Conservation (phyloP, 148 eudicot genomes). For the Chenopodium album region DNA sequence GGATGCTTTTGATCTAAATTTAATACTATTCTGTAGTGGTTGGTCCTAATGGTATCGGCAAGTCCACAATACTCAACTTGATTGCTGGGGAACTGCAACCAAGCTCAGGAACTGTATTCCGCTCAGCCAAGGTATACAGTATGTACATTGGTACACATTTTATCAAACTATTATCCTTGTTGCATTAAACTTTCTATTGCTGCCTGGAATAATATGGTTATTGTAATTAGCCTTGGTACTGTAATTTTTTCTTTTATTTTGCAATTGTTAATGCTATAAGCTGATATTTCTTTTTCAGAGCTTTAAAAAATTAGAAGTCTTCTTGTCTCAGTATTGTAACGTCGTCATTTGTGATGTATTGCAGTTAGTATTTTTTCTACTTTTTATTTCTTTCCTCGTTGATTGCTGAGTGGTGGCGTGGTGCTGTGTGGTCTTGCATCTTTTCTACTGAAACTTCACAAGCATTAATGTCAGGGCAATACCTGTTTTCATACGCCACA, state of each 20-base stretch:
- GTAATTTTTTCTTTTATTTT: neutral
- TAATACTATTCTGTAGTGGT: slow-evolving; percentile 64
- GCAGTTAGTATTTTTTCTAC: neutral
- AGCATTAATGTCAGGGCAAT: slow-evolving; percentile 6
- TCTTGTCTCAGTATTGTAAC: neutral
- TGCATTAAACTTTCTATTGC: neutral
- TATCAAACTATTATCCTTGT: neutral
- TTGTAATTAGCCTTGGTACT: neutral
- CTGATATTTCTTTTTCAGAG: neutral
- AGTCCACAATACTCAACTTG: slow-evolving; percentile 93
- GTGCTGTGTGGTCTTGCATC: neutral
- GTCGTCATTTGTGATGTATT: neutral
- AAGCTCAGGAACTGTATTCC: slow-evolving; percentile 96
- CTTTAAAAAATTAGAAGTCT: neutral
- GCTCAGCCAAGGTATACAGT: slow-evolving; percentile 83
- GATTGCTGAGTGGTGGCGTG: no score
- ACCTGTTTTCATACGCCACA: neutral
- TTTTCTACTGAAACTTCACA: neutral
- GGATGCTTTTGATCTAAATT: slow-evolving; percentile 8
- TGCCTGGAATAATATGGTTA: neutral
- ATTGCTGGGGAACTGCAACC: slow-evolving; percentile 98
- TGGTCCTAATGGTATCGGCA: slow-evolving; percentile 99
- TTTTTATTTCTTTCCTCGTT: neutral
- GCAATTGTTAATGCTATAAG: neutral
- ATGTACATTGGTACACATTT: neutral